These are phyloP conservation scores for Allium sativum DNA, from an alignment of 106 monocot genomes.

Conservation along the genomic window DNA sequence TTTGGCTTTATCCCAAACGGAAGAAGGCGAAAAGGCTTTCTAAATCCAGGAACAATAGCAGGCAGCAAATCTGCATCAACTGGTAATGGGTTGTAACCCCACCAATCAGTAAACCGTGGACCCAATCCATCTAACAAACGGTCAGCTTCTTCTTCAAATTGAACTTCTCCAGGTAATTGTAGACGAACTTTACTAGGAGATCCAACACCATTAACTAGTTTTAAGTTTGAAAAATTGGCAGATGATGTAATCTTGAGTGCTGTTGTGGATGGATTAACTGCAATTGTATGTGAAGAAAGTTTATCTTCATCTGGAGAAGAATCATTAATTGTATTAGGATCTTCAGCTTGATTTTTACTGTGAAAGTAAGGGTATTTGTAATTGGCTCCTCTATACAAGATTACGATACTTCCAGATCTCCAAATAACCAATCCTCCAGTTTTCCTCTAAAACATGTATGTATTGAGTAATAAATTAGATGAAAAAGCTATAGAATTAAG, in stretches of 20 bases:
- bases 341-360: constrained; percentile 8
- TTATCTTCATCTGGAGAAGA: constrained; percentile 13
- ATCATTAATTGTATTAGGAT: constrained; percentile 3
- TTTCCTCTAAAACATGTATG: constrained; percentile 54
- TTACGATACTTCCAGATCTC: constrained; percentile 85
- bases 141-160: constrained; percentile 74
- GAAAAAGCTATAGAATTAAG: no score
- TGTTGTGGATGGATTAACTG: constrained; percentile 5
- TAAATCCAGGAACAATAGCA: constrained; percentile 57
- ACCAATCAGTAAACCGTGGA: constrained; percentile 93
- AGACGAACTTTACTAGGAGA: constrained; percentile 62
- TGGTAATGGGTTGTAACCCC: constrained; percentile 81
- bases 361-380: constrained; percentile 88
- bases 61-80: constrained; percentile 94
- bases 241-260: not conserved
- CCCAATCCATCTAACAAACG: constrained; percentile 79
- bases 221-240: constrained; percentile 6
- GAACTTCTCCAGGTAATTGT: constrained; percentile 63
- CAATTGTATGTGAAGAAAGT: not conserved
- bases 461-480: no score
- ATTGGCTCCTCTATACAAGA: constrained; percentile 75
- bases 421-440: constrained; percentile 97
- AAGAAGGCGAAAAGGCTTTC: constrained; percentile 87
- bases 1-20: constrained; percentile 79
- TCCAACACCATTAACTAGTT: constrained; percentile 64